Base-by-base conservation (phyloP, 805 yeast genomes). In the Candida ipomoeae region DNA sequence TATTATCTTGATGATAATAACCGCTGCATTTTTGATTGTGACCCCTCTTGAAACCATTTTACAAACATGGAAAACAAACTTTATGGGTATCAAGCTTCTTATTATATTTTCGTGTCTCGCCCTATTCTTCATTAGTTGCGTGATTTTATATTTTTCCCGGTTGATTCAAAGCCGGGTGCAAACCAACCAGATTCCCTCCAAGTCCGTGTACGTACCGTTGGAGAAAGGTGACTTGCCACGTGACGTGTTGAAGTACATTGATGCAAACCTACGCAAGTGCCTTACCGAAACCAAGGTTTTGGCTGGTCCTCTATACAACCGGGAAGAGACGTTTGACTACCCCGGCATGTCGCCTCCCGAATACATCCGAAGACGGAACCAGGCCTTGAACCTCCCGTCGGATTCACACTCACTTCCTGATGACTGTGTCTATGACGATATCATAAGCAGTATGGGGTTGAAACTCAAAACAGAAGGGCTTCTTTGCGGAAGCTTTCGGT, bases 1-100 rank as follows among this genome's bases (percentile, higher is more conserved):
- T 45, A 60, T 72, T 29, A 58, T 80, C 10, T 63, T 77, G 26
- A 53, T 75, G 46, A 52, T 58, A 14, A 32, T 63, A 23, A 55
- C 61, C 48, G 58, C 86, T 18, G 88, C 83, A 0, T 79, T 90
- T 49, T 71, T 83, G 26, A 72, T 87, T 1, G 87, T 86, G 7
- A 72, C 92, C 0, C 96, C 96, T 0, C 79, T 89, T 14, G 97
- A 92, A 66, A 82, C 89, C 31, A 82, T 90, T 52, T 71, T 79
- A 1, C 79, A 81, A 56, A 75, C 85, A 1, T 72, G 81, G 2
- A 71, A 72, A 6, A 68, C 81, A 3, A 67, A 75, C 11, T 79
- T 80, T 52, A 81, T 87, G 58, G 94, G 88, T 1, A 72, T 88
- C 63, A 89, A 90, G 63, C 81, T 92, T 3, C 84, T 91, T 54